Evolutionary conservation across 1,284 basidiomycete genomes (phyloP).

Genomic region (Cerioporus squamosus): DNA sequence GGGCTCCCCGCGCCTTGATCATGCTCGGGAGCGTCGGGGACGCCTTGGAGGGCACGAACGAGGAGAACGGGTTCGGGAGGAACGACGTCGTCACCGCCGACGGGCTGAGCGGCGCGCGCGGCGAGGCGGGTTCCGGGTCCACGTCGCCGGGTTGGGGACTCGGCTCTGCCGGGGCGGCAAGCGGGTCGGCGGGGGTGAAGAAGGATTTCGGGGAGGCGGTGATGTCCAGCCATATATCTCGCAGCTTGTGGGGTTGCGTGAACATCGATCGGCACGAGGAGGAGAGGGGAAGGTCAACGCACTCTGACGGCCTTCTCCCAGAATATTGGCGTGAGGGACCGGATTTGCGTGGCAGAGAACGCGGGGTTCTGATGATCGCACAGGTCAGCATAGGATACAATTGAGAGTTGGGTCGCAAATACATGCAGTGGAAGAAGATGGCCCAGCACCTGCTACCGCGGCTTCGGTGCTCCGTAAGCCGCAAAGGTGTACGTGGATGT

Average conservation of each 20-base stretch:
- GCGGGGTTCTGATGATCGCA: constrained; percentile 50
- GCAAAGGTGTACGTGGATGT: no score
- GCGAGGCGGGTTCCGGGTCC: constrained; percentile 15
- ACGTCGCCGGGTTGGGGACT: neutral
- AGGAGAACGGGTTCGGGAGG: constrained; percentile 32
- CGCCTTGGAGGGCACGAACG: constrained; percentile 31
- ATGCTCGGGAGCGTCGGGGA: constrained; percentile 23
- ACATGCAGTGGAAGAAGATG: no score
- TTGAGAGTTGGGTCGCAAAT: no score
- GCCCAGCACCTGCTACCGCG: no score
- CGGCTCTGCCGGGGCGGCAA: constrained; percentile 9
- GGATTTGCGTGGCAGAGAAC: constrained; percentile 60
- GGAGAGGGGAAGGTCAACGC: constrained; percentile 18
- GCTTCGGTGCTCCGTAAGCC: no score
- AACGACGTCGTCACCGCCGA: constrained; percentile 22
- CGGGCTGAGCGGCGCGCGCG: constrained; percentile 13
- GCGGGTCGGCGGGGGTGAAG: constrained; percentile 21
- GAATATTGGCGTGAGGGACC: constrained; percentile 64
- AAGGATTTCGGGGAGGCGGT: constrained; percentile 17
- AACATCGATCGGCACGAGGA: neutral
- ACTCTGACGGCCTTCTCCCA: constrained; percentile 65
- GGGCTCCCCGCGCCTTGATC: constrained; percentile 21
- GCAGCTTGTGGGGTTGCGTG: constrained; percentile 39
- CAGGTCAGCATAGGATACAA: neutral
- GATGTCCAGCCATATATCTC: constrained; percentile 49